These are phyloP conservation scores for Alternaria triticimaculans DNA, from an alignment of 2,329 filamentous ascomycete species.

Conservation along the genomic window DNA sequence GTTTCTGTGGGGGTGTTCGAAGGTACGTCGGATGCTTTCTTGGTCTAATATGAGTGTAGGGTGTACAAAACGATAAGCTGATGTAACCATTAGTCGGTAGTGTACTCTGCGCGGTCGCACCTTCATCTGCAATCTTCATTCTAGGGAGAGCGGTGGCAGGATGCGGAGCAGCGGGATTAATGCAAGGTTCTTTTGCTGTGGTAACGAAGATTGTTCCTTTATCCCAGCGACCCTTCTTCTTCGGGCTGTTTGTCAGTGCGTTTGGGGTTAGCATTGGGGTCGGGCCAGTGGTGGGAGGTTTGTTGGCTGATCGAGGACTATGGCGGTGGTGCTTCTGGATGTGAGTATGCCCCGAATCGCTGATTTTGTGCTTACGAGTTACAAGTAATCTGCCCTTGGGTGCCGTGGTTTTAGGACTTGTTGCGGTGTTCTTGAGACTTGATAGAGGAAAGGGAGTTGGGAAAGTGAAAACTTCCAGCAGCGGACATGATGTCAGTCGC, in stretches of 20 bases:
- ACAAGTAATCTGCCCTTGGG: background rate
- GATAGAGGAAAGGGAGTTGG: background rate
- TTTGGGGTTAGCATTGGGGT: conserved; percentile 41
- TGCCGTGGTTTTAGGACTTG: background rate
- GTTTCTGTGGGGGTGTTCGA: conserved; percentile 50
- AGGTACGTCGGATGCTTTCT: conserved; percentile 5
- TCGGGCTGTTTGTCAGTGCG: conserved; percentile 34
- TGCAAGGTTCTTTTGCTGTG: conserved; percentile 13
- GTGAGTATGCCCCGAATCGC: background rate
- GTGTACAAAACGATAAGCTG: background rate
- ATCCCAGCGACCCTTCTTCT: conserved; percentile 48
- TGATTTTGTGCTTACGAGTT: background rate
- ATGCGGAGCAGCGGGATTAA: background rate
- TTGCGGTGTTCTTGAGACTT: background rate
- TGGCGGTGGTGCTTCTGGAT: conserved; percentile 17
- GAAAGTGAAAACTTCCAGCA: background rate
- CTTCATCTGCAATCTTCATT: background rate
- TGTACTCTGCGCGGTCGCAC: background rate
- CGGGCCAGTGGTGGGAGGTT: conserved; percentile 46
- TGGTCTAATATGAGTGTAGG: conserved; percentile 7
- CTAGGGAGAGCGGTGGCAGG: background rate
- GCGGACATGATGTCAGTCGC: background rate
- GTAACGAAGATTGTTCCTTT: conserved; percentile 24
- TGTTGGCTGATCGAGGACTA: conserved; percentile 5
- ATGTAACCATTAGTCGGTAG: background rate